Evolutionary conservation across 495 filamentous ascomycete genomes (phyloP).

Genomic region (Penicillium odoratum): DNA sequence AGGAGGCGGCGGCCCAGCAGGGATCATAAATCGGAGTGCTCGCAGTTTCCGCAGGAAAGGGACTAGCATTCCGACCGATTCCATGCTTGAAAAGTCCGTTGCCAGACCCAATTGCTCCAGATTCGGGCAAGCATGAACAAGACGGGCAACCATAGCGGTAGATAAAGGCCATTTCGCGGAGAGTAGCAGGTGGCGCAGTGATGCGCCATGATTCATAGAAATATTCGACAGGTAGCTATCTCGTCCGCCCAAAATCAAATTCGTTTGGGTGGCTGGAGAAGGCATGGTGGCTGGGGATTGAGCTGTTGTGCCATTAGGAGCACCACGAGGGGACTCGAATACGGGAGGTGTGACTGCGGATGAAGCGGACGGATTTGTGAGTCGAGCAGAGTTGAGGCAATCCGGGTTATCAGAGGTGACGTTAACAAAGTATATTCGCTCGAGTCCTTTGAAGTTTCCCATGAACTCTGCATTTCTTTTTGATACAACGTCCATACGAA

Average conservation of each 20-base stretch:
- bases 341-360: slow-evolving; percentile 33
- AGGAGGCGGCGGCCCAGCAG: slow-evolving; percentile 23
- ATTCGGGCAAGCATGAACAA: slow-evolving; percentile 57
- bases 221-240: slow-evolving; percentile 47
- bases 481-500: slow-evolving; percentile 43
- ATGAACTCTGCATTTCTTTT: slow-evolving; percentile 45
- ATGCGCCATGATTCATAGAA: slow-evolving; percentile 49
- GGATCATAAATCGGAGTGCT: slow-evolving; percentile 45
- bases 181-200: slow-evolving; percentile 56
- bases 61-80: slow-evolving; percentile 42
- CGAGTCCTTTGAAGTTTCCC: slow-evolving; percentile 37
- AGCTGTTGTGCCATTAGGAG: slow-evolving; percentile 15
- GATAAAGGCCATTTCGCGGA: slow-evolving; percentile 57
- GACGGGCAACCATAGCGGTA: slow-evolving; percentile 44
- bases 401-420: slow-evolving; percentile 31
- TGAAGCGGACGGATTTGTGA: slow-evolving; percentile 11
- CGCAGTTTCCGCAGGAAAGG: slow-evolving; percentile 50
- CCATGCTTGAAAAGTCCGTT: slow-evolving; percentile 44
- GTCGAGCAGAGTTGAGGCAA: slow-evolving; percentile 31
- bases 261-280: slow-evolving; percentile 30
- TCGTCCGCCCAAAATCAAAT: slow-evolving; percentile 32
- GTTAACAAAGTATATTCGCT: slow-evolving; percentile 49
- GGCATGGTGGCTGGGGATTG: slow-evolving; percentile 24
- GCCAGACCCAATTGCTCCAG: slow-evolving; percentile 59
- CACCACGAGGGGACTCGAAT: slow-evolving; percentile 14